Conservation (phyloP, 345 rosid species). For the Populus davidiana region DNA sequence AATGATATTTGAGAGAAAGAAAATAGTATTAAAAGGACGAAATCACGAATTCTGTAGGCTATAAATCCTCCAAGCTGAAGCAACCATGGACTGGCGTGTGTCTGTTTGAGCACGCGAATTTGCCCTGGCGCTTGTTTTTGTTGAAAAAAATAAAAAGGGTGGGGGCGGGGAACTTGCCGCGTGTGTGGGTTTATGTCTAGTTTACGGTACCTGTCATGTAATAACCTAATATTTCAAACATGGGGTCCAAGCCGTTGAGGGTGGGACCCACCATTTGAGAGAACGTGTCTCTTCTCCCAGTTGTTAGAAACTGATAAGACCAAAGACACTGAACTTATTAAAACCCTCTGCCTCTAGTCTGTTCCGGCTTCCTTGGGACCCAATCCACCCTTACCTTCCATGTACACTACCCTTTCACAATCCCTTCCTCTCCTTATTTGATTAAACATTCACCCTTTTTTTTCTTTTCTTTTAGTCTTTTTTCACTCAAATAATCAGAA, state of each 20-base stretch:
- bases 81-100: too few relatives aligned
- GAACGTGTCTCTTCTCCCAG: not conserved
- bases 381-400: too few relatives aligned
- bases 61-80: too few relatives aligned
- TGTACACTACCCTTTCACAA: too few relatives aligned
- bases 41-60: too few relatives aligned
- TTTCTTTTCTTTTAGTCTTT: too few relatives aligned
- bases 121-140: too few relatives aligned
- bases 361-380: not conserved
- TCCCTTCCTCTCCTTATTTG: too few relatives aligned
- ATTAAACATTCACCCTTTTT: too few relatives aligned
- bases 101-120: too few relatives aligned
- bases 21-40: too few relatives aligned
- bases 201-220: slow-evolving; percentile 6
- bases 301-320: not conserved
- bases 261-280: slow-evolving; percentile 25
- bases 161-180: slow-evolving; percentile 6
- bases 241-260: slow-evolving; percentile 21
- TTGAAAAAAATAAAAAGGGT: not conserved
- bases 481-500: not conserved
- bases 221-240: slow-evolving; percentile 9
- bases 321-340: not conserved
- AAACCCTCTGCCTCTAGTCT: not conserved
- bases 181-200: slow-evolving; percentile 9
- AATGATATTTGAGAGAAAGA: too few relatives aligned